Conservation (phyloP, 176 grass and related monocot species). For the Chloris gayana region DNA sequence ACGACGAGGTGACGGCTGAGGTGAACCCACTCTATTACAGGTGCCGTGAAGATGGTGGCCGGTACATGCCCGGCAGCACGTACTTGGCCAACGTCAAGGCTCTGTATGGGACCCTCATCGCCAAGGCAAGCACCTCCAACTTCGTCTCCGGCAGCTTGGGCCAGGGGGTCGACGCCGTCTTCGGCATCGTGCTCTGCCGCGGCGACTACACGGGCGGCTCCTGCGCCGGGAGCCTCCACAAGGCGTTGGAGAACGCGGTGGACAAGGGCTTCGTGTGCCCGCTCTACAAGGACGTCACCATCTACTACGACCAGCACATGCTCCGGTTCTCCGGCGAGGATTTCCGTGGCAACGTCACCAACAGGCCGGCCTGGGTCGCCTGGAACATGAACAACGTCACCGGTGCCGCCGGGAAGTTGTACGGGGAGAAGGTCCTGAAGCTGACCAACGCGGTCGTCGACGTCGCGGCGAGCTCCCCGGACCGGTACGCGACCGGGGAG, state of each 20-base stretch:
- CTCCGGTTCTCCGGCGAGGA: conserved; percentile 36
- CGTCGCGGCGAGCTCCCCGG: neutral
- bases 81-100: conserved; percentile 38
- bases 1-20: no score
- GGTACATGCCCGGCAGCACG: neutral
- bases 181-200: conserved; percentile 46
- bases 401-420: neutral
- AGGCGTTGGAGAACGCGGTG: no score
- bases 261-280: no score
- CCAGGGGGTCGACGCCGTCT: neutral
- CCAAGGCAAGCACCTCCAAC: neutral
- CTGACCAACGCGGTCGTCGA: neutral
- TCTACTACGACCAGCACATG: conserved; percentile 43
- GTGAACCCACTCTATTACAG: neutral
- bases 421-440: neutral
- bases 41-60: neutral
- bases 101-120: conserved; percentile 1
- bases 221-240: no score
- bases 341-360: neutral
- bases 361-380: conserved; percentile 16
- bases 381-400: conserved; percentile 21
- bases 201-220: no score
- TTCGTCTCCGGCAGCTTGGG: neutral
- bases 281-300: conserved; percentile 8
- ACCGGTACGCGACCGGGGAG: conserved; percentile 31